Conservation (phyloP, 1,139 yeast species). For the Yamadazyma songkhlaensis region DNA sequence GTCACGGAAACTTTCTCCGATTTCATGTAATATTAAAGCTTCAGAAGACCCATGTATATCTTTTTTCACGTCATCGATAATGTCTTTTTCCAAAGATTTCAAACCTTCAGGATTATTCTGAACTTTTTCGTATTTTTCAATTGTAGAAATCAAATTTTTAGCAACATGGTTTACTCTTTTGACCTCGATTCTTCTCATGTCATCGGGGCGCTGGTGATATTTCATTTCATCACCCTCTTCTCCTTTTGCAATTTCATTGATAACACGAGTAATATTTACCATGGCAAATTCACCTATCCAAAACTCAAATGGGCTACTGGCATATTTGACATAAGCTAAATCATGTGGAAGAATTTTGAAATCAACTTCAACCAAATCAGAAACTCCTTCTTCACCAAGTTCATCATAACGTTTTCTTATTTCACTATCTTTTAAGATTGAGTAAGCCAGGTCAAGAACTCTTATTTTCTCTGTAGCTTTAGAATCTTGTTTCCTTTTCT, state of each 20-base stretch:
- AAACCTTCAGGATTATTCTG: conserved; percentile 30
- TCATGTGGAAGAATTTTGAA: conserved; percentile 37
- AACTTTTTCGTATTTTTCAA: conserved; percentile 35
- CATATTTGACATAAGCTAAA: conserved; percentile 76
- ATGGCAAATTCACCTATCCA: conserved; percentile 87
- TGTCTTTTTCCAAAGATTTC: conserved; percentile 34
- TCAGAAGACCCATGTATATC: conserved; percentile 49
- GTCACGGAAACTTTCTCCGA: conserved; percentile 62
- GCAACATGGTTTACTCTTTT: conserved; percentile 56
- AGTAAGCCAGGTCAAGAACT: conserved; percentile 64
- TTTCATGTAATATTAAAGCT: conserved; percentile 45
- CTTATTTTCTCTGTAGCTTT: conserved; percentile 95
- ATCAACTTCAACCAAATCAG: conserved; percentile 17
- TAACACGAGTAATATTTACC: conserved; percentile 72
- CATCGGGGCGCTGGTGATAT: conserved; percentile 17
- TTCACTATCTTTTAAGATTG: conserved; percentile 36
- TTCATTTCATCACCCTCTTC: conserved; percentile 4
- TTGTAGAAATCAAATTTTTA: conserved; percentile 41
- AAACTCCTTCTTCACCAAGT: conserved; percentile 42
- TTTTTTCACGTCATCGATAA: conserved; percentile 60
- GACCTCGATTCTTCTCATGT: conserved; percentile 25
- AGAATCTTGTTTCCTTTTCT: conserved; percentile 73
- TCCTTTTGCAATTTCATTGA: conserved; percentile 10
- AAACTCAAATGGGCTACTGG: conserved; percentile 66
- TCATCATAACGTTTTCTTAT: conserved; percentile 42